Conservation (phyloP, 2,329 filamentous ascomycete genomes). For the Rhynchosporium secalis region DNA sequence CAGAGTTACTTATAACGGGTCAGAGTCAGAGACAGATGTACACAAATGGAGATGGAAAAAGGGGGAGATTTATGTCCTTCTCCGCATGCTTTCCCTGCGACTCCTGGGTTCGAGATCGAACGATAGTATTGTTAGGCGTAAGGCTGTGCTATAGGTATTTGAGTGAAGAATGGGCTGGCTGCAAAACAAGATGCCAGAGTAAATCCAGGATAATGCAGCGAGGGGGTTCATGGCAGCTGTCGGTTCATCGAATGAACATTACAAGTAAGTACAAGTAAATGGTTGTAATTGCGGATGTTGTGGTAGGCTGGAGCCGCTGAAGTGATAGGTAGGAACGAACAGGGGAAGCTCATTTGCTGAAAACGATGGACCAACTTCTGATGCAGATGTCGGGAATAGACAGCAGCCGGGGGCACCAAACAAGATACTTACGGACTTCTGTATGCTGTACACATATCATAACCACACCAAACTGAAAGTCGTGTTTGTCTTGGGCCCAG, state of each 20-base stretch:
- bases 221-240: too few species aligned
- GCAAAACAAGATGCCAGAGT: background rate
- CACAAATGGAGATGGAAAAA: conserved; percentile 7
- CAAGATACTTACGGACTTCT: background rate
- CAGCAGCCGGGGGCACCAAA: background rate
- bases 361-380: conserved; percentile 7
- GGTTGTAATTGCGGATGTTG: conserved; percentile 15
- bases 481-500: conserved; percentile 5
- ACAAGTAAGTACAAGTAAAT: too few species aligned
- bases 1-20: background rate
- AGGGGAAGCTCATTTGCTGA: conserved; percentile 8
- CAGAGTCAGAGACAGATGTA: conserved; percentile 10
- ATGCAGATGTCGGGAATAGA: conserved; percentile 5
- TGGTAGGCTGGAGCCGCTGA: conserved; percentile 13
- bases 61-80: conserved; percentile 25
- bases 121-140: conserved; percentile 13
- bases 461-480: background rate
- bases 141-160: conserved; percentile 19
- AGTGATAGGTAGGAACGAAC: background rate
- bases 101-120: conserved; percentile 7
- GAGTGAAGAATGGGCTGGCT: conserved; percentile 9
- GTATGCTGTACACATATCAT: background rate
- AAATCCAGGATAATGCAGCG: background rate
- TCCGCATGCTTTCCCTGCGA: conserved; percentile 17
- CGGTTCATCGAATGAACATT: too few species aligned